A percentile compares a stretch with the other conserved stretches of the same genome.
phyloP scores from a whole-genome alignment of 1,139 yeast genomes.

The Yamadazyma taylorii region DNA sequence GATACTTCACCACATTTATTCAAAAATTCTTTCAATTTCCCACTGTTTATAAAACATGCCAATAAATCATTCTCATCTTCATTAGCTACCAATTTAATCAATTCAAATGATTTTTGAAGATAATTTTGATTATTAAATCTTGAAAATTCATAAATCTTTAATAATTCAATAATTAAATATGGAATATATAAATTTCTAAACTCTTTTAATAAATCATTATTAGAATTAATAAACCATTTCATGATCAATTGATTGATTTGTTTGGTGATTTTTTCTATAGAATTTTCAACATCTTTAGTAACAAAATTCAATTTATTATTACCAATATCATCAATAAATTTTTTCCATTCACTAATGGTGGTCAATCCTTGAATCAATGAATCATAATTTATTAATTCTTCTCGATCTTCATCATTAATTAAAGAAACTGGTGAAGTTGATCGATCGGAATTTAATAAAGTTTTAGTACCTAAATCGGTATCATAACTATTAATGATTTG shows the following conservation, averaged over 20 bases:
- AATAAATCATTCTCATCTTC: constrained; percentile 41
- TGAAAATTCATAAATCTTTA: constrained; percentile 50
- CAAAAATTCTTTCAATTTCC: constrained; percentile 64
- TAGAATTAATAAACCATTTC: constrained; percentile 36
- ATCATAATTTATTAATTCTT: constrained; percentile 57
- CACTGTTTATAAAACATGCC: constrained; percentile 57
- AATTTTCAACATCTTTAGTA: constrained; percentile 34
- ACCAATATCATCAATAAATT: constrained; percentile 24
- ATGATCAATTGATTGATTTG: constrained; percentile 27
- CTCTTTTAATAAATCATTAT: constrained; percentile 43
- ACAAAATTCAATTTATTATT: constrained; percentile 21
- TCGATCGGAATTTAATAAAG: constrained; percentile 18
- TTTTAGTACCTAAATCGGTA: constrained; percentile 30
- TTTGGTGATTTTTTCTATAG: constrained; percentile 38
- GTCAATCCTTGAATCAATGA: constrained; percentile 41
- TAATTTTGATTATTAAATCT: constrained; percentile 38
- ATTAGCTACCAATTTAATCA: constrained; percentile 53
- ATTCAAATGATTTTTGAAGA: constrained; percentile 54
- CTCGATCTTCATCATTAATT: constrained; percentile 41
- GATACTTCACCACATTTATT: constrained; percentile 57
- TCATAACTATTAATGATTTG: constrained; percentile 59
- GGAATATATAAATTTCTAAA: constrained; percentile 76
- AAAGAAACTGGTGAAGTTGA: constrained; percentile 14
- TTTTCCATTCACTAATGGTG: constrained; percentile 42
- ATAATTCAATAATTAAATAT: constrained; percentile 61